A percentile compares a stretch with the other conserved stretches of the same genome.
phyloP scores from a whole-genome alignment of 257 asterid species.

The Agastache rugosa region DNA sequence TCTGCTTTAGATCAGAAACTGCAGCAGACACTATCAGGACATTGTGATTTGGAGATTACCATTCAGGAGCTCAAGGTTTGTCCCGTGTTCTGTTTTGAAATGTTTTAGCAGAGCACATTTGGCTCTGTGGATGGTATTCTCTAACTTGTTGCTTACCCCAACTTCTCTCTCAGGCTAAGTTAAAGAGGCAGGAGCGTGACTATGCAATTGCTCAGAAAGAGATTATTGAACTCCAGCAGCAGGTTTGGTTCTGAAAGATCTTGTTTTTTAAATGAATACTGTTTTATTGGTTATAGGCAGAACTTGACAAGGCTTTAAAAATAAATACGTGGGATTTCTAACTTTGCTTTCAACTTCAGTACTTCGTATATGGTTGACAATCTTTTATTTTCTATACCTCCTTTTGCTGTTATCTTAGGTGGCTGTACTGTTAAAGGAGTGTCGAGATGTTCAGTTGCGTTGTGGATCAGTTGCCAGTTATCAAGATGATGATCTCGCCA shows the following conservation, averaged over 20 bases:
- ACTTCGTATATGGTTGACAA: background rate
- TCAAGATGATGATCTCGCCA: slow-evolving; percentile 39
- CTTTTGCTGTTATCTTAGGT: slow-evolving; percentile 53
- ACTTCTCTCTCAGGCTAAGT: slow-evolving; percentile 60
- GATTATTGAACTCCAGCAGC: slow-evolving; percentile 79
- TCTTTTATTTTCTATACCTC: background rate
- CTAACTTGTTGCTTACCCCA: slow-evolving; percentile 12
- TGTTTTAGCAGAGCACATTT: background rate
- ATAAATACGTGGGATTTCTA: background rate
- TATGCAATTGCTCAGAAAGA: slow-evolving; percentile 71
- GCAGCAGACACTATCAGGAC: slow-evolving; percentile 71
- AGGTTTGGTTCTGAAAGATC: slow-evolving; percentile 50
- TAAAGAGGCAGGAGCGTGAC: slow-evolving; percentile 85
- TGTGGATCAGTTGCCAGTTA: slow-evolving; percentile 65
- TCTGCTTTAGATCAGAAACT: slow-evolving; percentile 67
- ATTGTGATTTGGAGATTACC: slow-evolving; percentile 58
- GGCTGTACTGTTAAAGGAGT: slow-evolving; percentile 83
- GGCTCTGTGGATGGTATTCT: slow-evolving; percentile 21
- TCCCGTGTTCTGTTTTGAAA: slow-evolving; percentile 11
- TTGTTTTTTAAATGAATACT: background rate
- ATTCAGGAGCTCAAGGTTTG: slow-evolving; percentile 79
- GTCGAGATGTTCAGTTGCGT: slow-evolving; percentile 92
- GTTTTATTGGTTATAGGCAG: slow-evolving; percentile 2
- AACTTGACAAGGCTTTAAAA: slow-evolving; percentile 15
- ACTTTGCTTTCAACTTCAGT: background rate